Evolutionary conservation across 2,329 filamentous ascomycete genomes (phyloP).

Genomic region (Aspergillus floridensis): DNA sequence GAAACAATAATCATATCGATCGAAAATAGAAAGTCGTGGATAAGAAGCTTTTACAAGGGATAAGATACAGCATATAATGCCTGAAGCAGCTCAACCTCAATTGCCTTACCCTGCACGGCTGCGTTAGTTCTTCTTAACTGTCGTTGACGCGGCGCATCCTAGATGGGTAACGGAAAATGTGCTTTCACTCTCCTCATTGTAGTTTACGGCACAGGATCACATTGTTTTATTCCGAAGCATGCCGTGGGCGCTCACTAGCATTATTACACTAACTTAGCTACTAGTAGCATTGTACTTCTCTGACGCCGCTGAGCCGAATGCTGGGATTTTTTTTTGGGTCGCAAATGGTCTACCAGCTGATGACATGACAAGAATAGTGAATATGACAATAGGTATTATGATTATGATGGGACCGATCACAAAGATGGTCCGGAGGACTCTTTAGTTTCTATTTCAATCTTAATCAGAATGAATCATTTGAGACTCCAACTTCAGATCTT

Average conservation of each 20-base stretch:
- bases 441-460: too few species aligned
- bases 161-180: neutral
- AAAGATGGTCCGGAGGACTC: too few species aligned
- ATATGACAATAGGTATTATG: neutral
- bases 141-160: neutral
- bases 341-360: too few species aligned
- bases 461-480: too few species aligned
- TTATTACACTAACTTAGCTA: neutral
- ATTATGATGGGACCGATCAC: too few species aligned
- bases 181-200: neutral
- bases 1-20: neutral
- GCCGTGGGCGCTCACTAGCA: neutral
- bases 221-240: neutral
- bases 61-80: neutral
- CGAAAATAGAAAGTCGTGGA: constrained; percentile 1
- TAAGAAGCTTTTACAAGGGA: constrained; percentile 1
- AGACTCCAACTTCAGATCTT: constrained; percentile 15
- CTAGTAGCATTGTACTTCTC: neutral
- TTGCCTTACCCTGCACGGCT: neutral
- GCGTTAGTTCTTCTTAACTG: neutral
- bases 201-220: neutral
- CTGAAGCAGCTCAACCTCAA: neutral
- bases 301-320: neutral
- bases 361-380: neutral
- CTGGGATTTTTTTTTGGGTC: too few species aligned